Evolutionary conservation across 306 rosid species (phyloP), one percentile per base, ranked within the genome.

Genomic region (Ormosia emarginata): DNA sequence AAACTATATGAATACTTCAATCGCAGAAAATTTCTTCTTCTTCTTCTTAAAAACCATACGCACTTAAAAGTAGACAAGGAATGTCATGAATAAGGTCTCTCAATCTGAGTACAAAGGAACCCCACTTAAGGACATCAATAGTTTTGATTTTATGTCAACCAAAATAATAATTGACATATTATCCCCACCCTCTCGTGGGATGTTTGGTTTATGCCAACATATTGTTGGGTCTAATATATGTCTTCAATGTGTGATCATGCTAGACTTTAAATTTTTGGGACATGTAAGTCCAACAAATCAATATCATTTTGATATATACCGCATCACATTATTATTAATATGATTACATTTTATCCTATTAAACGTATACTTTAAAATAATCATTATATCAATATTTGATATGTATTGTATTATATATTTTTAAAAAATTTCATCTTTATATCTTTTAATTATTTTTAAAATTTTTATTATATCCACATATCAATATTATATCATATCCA

Each of bases 201-300:
- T 77, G 90, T 80, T 77, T 77, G 85, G 85, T 71, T 49, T 70
- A 66, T 30, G 73, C 82, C 70, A 68, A 71, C 77, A 83, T 64
- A 47, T 52, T 79, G 77, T n/a, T 79, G 56, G 69, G 17, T 46
- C 64, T 63, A 69, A 64, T 61, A 14, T 33, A 15, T 44, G 74
- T 52, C 15, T 33, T 62, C 52, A 30, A 32, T 53, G 44, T 49
- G 70, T 83, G 83, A 46, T 61, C 72, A 47, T 64, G 63, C 63
- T 79, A 57, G 17, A 46, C 71, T 36, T 68, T 55, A 46, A 71
- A 57, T 47, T 34, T 75, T 61, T 76, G 29, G 78, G 76, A 76
- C 56, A 82, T 46, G 53, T 70, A 68, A 79, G 46, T 72, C 72
- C 72, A 40, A 32, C 63, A 75, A 29, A 57, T 70, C 68, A 86